These are phyloP conservation scores for Botrytis galanthina DNA, from an alignment of 2,329 filamentous ascomycete species.

Conservation along the genomic window DNA sequence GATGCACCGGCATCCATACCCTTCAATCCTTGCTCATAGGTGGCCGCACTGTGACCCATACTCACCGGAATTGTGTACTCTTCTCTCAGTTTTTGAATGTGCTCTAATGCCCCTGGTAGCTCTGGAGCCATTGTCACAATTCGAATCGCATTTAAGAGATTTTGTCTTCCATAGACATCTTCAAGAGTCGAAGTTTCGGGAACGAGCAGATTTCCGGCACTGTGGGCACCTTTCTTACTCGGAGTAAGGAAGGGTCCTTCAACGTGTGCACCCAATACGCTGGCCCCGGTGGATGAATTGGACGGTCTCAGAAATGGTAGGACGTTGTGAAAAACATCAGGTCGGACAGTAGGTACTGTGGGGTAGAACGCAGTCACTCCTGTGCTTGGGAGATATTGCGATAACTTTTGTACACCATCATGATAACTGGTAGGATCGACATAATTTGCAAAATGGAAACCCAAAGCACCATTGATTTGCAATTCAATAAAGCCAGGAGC, in stretches of 20 bases:
- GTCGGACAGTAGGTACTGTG: constrained; percentile 51
- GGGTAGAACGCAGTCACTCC: constrained; percentile 55
- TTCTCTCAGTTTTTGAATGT: constrained; percentile 45
- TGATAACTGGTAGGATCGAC: constrained; percentile 42
- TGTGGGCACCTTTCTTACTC: constrained; percentile 53
- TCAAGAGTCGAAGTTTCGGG: constrained; percentile 29
- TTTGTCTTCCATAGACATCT: constrained; percentile 46
- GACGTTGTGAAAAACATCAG: constrained; percentile 44
- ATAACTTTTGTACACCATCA: constrained; percentile 46
- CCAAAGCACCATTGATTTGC: constrained; percentile 49
- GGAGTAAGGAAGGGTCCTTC: constrained; percentile 56
- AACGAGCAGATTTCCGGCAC: constrained; percentile 33
- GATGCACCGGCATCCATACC: constrained; percentile 50
- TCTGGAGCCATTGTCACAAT: constrained; percentile 54
- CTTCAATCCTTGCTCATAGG: constrained; percentile 45
- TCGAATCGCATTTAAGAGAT: constrained; percentile 44
- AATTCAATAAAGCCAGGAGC: constrained; percentile 55
- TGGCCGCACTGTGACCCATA: constrained; percentile 48
- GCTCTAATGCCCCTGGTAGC: constrained; percentile 42
- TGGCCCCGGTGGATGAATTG: constrained; percentile 44
- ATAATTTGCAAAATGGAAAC: constrained; percentile 54
- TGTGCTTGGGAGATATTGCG: constrained; percentile 48
- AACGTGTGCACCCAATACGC: constrained; percentile 53
- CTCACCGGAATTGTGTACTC: constrained; percentile 33
- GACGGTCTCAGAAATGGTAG: constrained; percentile 48